phyloP scores from a whole-genome alignment of 176 grass and related monocot species.

The Rhynchospora pubera region DNA sequence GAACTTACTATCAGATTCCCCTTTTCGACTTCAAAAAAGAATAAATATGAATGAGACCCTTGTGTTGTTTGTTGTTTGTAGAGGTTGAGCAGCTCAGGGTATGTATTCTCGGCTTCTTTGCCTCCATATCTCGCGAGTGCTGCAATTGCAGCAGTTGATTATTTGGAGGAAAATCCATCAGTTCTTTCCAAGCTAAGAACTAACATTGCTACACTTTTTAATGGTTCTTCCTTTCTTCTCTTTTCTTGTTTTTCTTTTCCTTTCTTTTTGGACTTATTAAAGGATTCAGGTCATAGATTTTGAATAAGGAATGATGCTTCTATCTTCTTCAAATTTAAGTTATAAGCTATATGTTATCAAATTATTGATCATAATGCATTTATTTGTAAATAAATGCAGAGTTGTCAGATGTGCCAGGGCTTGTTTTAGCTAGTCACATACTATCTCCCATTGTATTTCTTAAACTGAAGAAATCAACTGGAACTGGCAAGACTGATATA shows the following conservation, averaged over 20 bases:
- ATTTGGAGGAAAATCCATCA: constrained; percentile 74
- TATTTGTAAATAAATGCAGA: constrained; percentile 37
- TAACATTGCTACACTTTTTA: constrained; percentile 52
- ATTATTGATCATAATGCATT: constrained; percentile 15
- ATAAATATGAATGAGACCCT: not conserved
- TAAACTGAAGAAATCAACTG: constrained; percentile 63
- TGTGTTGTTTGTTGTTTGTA: constrained; percentile 31
- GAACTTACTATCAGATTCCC: not conserved
- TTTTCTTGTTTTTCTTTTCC: not conserved
- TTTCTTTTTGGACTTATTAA: not conserved
- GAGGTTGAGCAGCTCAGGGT: constrained; percentile 85
- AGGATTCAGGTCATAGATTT: not conserved
- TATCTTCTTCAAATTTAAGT: not conserved
- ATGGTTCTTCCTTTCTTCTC: constrained; percentile 39
- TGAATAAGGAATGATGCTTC: not conserved
- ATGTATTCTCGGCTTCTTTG: constrained; percentile 94
- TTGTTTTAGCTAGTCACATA: constrained; percentile 62
- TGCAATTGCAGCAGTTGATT: constrained; percentile 81
- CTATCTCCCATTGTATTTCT: constrained; percentile 69
- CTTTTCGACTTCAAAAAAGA: not conserved
- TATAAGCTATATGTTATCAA: not conserved
- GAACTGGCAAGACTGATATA: constrained; percentile 39
- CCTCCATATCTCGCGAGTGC: constrained; percentile 91
- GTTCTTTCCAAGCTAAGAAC: constrained; percentile 53
- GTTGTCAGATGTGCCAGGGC: constrained; percentile 48